A percentile compares a stretch with the other conserved stretches of the same genome.
Conservation (phyloP, 2,329 filamentous ascomycete species). For the Neofusicoccum ribis region DNA sequence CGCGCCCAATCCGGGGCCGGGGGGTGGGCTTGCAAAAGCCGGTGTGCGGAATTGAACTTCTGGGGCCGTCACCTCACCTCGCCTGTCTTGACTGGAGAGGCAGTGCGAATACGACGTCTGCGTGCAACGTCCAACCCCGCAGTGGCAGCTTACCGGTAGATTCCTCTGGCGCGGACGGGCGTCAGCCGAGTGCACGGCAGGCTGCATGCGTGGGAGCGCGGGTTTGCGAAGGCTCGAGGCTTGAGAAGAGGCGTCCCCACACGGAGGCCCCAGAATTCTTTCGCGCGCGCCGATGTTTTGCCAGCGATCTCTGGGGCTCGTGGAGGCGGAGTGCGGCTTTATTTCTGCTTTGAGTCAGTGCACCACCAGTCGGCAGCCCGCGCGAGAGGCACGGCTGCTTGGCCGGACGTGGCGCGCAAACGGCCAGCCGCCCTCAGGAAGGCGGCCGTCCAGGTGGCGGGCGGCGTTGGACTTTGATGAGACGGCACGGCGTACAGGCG, state of each 20-base stretch:
- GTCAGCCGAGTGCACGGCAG: neutral
- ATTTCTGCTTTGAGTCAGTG: constrained; percentile 3
- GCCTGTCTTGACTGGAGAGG: neutral
- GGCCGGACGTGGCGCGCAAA: neutral
- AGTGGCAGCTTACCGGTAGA: too few relatives aligned
- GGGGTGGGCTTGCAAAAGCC: neutral
- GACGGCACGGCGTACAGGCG: neutral
- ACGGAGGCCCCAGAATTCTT: neutral
- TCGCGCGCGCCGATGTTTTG: neutral
- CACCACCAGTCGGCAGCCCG: neutral
- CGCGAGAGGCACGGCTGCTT: neutral
- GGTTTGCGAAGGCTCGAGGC: neutral
- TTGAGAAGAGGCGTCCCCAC: neutral
- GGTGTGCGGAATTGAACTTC: neutral
- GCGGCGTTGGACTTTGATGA: neutral
- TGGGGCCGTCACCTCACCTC: neutral
- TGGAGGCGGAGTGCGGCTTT: neutral
- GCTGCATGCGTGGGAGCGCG: neutral
- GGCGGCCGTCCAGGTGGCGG: neutral
- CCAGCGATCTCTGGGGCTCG: constrained; percentile 9
- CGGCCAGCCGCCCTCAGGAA: neutral
- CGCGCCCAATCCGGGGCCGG: constrained; percentile 7
- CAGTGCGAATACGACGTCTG: neutral
- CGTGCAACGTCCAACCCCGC: neutral
- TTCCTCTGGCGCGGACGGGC: neutral